Conservation (phyloP, 352 stramenopile species). For the Globisporangium perplexum region DNA sequence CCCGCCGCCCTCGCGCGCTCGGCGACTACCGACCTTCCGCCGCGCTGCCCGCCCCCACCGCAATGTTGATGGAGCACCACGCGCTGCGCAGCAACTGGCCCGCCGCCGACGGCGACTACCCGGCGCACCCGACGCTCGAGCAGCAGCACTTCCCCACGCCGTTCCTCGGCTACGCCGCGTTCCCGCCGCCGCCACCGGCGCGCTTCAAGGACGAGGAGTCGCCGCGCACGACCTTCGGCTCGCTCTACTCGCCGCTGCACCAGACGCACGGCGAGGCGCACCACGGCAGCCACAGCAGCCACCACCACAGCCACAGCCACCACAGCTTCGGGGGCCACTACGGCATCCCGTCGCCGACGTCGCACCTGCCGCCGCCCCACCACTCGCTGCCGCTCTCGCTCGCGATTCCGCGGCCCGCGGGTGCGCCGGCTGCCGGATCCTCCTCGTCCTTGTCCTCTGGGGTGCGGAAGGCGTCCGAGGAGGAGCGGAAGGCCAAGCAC, state of each 20-base stretch:
- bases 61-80: slow-evolving; percentile 19
- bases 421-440: not conserved
- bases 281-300: not conserved
- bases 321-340: not conserved
- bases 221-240: slow-evolving; percentile 12
- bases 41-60: not conserved
- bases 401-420: slow-evolving; percentile 8
- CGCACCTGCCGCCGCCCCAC: slow-evolving; percentile 4
- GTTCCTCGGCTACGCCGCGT: slow-evolving; percentile 14
- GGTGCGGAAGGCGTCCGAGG: slow-evolving; percentile 23
- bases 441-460: not conserved
- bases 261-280: slow-evolving; percentile 1
- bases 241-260: slow-evolving; percentile 9
- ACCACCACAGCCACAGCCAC: not conserved
- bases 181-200: slow-evolving; percentile 5
- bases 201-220: slow-evolving; percentile 17
- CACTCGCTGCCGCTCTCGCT: slow-evolving; percentile 14
- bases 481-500: slow-evolving; percentile 48
- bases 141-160: slow-evolving; percentile 16
- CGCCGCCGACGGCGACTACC: slow-evolving; percentile 11
- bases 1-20: not conserved
- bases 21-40: not conserved
- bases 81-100: slow-evolving; percentile 15
- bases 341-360: not conserved
- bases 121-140: slow-evolving; percentile 11